Evolutionary conservation across 2,329 filamentous ascomycete species (phyloP), one percentile per base, ranked within the genome.

Genomic region (Akanthomyces lecanii): DNA sequence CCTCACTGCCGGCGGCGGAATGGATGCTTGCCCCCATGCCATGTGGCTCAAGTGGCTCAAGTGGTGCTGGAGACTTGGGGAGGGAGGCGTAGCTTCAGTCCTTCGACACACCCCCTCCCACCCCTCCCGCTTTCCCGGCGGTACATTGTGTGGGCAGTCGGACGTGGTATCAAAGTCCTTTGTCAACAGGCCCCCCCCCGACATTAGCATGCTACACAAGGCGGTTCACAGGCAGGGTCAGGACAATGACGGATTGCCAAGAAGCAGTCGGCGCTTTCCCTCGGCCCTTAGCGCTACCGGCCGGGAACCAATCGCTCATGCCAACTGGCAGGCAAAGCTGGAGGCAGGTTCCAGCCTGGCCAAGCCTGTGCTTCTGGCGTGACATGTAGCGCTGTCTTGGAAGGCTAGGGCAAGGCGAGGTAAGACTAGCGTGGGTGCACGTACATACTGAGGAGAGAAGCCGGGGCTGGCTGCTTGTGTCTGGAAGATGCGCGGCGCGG

Each of bases 311-410:
- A 44, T 64, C 52, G 42, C 52, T 25, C 45, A 10, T 58, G 58
- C 14, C 52, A 44, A 51, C n/a, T 50, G 52, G 42, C 40, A 38
- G 38, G 33, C 16, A 56, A 56, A 56, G 52, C 60, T 42, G 38
- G 44, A 61, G 63, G 18, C 63, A 30, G 57, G 30, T 64, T 64
- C 58, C 53, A 56, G 58, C 51, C 48, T 33, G n/a, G 18, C 38
- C 60, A 50, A 50, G 60, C 60, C 55, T 38, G 44, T 61, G 44
- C 60, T 62, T 56, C 52, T 62, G 33, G 60, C 53, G 44, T 57
- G 45, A 12, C 11, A 50, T 51, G 53, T 36, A 36, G 33, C 42
- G 38, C 25, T 56, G 54, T 53, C 53, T 54, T 59, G 55, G 51
- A 56, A 62, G 51, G 51, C 44, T 40, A 63, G 38, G 53, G 30